These are phyloP conservation scores for Blastomyces silverae DNA, from an alignment of 2,329 filamentous ascomycete species.

Conservation along the genomic window DNA sequence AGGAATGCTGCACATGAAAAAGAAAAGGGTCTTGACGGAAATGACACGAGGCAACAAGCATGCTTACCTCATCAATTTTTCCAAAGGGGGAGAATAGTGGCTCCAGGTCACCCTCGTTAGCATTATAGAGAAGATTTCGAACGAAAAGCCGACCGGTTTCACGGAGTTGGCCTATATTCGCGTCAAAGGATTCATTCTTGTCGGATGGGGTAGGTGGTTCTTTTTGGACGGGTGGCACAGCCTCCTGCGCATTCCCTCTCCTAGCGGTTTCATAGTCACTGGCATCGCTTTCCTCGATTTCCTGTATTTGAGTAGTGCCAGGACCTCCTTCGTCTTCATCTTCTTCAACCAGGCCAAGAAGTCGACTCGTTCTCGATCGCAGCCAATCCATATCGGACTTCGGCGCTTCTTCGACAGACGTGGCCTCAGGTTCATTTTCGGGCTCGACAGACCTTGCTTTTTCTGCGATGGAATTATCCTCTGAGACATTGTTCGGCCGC, in stretches of 20 bases:
- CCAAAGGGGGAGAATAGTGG: slow-evolving; percentile 65
- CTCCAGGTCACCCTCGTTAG: slow-evolving; percentile 69
- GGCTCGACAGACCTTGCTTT: slow-evolving; percentile 19
- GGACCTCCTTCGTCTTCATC: slow-evolving; percentile 35
- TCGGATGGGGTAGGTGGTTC: slow-evolving; percentile 24
- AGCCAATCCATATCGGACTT: slow-evolving; percentile 82
- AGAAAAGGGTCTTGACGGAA: background rate
- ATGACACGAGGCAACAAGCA: slow-evolving; percentile 14
- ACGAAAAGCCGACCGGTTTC: slow-evolving; percentile 76
- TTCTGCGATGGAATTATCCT: background rate
- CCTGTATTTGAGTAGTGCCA: slow-evolving; percentile 17
- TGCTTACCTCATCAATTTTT: slow-evolving; percentile 76
- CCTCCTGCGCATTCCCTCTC: slow-evolving; percentile 9
- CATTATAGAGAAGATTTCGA: slow-evolving; percentile 77
- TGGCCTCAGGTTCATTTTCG: slow-evolving; percentile 21
- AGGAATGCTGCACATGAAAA: slow-evolving; percentile 21
- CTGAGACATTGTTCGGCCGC: background rate
- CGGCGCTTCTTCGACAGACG: slow-evolving; percentile 29
- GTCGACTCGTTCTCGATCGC: slow-evolving; percentile 75
- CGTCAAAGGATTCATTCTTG: slow-evolving; percentile 37
- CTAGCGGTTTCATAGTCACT: slow-evolving; percentile 23
- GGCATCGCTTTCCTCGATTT: slow-evolving; percentile 15
- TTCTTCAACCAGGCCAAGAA: slow-evolving; percentile 77
- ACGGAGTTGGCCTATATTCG: slow-evolving; percentile 56
- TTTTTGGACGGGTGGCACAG: slow-evolving; percentile 15